Conservation (phyloP, 306 rosid genomes). For the Pyrus communis region DNA sequence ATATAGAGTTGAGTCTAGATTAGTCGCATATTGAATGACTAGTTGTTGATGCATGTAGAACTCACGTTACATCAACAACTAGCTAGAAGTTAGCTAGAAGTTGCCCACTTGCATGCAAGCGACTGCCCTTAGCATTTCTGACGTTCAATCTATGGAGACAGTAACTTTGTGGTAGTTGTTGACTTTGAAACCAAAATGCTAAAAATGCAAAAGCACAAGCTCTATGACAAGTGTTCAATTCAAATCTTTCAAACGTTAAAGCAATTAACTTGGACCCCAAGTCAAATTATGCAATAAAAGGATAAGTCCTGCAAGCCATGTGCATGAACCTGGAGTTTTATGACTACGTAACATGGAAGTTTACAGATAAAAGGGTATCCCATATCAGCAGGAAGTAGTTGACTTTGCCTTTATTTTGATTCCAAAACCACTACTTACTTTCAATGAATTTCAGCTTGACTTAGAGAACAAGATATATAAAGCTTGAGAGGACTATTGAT, state of each 20-base stretch:
- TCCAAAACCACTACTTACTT: conserved; percentile 17
- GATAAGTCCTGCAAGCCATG: background rate
- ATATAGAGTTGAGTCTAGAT: too few species aligned
- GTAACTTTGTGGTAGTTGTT: background rate
- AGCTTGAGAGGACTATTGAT: conserved; percentile 8
- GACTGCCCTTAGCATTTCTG: too few species aligned
- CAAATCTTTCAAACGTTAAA: background rate
- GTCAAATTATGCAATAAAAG: background rate
- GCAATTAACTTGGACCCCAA: background rate
- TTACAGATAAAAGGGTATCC: background rate
- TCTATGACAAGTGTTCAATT: background rate
- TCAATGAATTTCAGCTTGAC: conserved; percentile 13
- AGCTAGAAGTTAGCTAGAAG: too few species aligned
- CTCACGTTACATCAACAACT: too few species aligned
- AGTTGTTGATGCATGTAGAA: too few species aligned
- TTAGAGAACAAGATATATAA: background rate
- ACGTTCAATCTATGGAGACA: background rate
- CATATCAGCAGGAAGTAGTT: background rate
- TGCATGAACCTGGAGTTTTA: background rate
- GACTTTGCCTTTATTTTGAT: conserved; percentile 13
- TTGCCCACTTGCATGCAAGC: too few species aligned
- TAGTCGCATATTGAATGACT: too few species aligned
- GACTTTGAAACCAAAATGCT: background rate
- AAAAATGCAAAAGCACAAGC: background rate
- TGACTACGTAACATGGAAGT: background rate